Base-by-base conservation (phyloP, 257 asterid genomes). In the Eustoma russellianum region DNA sequence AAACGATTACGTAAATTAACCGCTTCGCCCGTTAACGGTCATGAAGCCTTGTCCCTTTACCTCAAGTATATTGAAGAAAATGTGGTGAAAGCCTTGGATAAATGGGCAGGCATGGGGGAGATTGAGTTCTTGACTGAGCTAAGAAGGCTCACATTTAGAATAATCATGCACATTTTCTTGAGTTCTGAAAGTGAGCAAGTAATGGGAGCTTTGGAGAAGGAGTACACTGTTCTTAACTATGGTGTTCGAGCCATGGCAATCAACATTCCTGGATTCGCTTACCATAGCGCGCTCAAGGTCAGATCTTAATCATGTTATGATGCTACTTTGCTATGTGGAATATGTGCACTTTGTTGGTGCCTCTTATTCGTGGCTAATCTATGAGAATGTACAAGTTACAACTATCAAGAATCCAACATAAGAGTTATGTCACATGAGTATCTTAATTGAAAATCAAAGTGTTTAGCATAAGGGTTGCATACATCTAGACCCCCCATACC, bases 241-340 rank as follows among this genome's bases (percentile, higher is more conserved):
- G 98, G 98, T n/a, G 82, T 92, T 51, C 64, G 98, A 49, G 82
- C 98, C 7, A 72, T 92, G 98, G 86, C 88, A 1, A 77, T 92
- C 53, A 88, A 92, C 62, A 24, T 92, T 14, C 96, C 97, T 0
- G 95, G 98, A 63, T 91, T 92, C 52, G 86, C 94, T 55, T 88
- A 84, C 71, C 66, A 88, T 57, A 57, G 69, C 5, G 94, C 95
- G 1, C 94, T 92, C 46, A 88, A 85, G 95, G 98, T 90, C 15
- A 53, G 44, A 18, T n/a, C 41, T 11, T 41, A 3, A 6, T 28
- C 38, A 24, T 13, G 3, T 11, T 17, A 5, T 11, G 35, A 16
- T 55, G 13, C n/a, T 53, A 5, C 44, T 24, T 24, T 24, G 3
- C 30, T 24, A 1, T 24, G 2, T 24, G 30, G 30, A 24, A 24